A percentile compares a stretch with the other conserved stretches of the same genome.
phyloP scores from a whole-genome alignment of 2,329 filamentous ascomycete species.

The Phialophora tarda region DNA sequence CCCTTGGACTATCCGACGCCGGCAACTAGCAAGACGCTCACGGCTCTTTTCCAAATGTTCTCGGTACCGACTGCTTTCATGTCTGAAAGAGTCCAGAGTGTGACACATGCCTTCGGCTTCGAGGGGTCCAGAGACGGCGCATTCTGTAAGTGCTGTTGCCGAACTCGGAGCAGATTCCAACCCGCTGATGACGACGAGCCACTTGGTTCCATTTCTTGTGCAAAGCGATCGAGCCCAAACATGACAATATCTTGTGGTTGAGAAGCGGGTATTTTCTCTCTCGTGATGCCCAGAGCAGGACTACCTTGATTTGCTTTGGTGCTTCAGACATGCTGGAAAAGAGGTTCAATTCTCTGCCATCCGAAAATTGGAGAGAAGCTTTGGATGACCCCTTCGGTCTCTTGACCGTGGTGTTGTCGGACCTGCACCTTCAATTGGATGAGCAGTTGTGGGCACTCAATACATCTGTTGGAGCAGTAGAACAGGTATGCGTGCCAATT shows the following conservation, averaged over 20 bases:
- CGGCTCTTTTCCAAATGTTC: constrained; percentile 10
- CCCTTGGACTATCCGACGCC: constrained; percentile 20
- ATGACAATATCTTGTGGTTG: constrained; percentile 20
- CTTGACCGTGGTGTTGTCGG: constrained; percentile 19
- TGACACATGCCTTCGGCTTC: constrained; percentile 20
- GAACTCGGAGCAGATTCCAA: background rate
- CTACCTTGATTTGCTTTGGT: constrained; percentile 23
- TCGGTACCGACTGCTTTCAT: constrained; percentile 17
- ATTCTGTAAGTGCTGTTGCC: constrained; percentile 5
- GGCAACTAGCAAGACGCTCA: constrained; percentile 9
- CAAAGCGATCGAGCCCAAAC: constrained; percentile 20
- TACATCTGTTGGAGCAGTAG: constrained; percentile 11
- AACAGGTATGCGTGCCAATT: constrained; percentile 5
- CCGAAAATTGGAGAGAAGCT: constrained; percentile 13
- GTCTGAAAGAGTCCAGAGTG: constrained; percentile 19
- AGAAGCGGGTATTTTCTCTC: constrained; percentile 17
- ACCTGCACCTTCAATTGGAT: constrained; percentile 22
- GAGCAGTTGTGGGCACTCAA: constrained; percentile 24
- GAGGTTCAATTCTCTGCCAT: constrained; percentile 12
- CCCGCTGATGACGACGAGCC: constrained; percentile 2
- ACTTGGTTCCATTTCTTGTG: constrained; percentile 21
- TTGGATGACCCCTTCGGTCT: constrained; percentile 18
- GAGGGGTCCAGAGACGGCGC: constrained; percentile 2
- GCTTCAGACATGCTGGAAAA: constrained; percentile 4
- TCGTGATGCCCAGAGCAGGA: constrained; percentile 1